Evolutionary conservation across 2,329 filamentous ascomycete genomes (phyloP).

Genomic region (Paecilomyces sp.): DNA sequence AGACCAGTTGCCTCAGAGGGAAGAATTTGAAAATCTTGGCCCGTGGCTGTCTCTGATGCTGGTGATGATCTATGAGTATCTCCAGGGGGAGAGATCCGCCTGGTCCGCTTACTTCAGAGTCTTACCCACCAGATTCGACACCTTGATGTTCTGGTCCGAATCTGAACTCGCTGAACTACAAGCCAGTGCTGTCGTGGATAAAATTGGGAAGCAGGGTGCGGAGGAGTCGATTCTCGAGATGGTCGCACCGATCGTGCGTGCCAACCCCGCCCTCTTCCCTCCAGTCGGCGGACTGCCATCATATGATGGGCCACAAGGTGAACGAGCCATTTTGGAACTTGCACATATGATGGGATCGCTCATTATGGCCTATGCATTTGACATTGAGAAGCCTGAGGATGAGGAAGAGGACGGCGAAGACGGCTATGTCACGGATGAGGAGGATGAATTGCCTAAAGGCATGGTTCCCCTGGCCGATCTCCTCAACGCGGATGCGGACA

Average conservation of each 20-base stretch:
- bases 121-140: conserved; percentile 67
- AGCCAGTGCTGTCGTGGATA: conserved; percentile 66
- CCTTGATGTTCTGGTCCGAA: conserved; percentile 80
- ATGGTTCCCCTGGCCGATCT: conserved; percentile 91
- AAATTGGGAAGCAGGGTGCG: conserved; percentile 67
- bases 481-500: conserved; percentile 76
- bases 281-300: conserved; percentile 30
- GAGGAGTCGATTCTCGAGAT: conserved; percentile 59
- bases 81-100: conserved; percentile 51
- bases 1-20: conserved; percentile 43
- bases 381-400: conserved; percentile 57
- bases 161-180: conserved; percentile 66
- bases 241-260: conserved; percentile 46
- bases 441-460: conserved; percentile 62
- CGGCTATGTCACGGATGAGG: conserved; percentile 52
- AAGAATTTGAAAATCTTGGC: conserved; percentile 43
- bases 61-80: conserved; percentile 70
- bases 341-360: conserved; percentile 79
- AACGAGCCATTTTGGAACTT: conserved; percentile 45
- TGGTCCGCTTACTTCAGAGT: conserved; percentile 77
- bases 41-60: conserved; percentile 60
- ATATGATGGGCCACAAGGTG: conserved; percentile 30
- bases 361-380: conserved; percentile 92
- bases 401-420: conserved; percentile 50
- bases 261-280: conserved; percentile 36